A percentile compares a stretch with the other conserved stretches of the same genome.
Evolutionary conservation across 164 flowering plant genomes (phyloP).

Genomic region (Stephania cephalantha): DNA sequence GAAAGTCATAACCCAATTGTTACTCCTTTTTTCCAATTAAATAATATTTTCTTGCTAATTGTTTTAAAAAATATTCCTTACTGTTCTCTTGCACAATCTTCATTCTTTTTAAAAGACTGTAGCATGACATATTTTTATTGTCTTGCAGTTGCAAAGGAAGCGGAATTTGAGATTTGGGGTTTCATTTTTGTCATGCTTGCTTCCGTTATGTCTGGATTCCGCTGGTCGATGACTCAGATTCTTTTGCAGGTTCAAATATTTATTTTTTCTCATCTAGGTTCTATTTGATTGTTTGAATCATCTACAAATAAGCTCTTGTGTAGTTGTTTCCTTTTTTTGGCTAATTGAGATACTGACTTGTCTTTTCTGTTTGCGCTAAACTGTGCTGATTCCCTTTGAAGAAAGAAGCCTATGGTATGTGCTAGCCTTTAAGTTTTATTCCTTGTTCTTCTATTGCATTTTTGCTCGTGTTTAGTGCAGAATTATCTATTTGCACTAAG

Average conservation of each 20-base stretch:
- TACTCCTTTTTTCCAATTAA: not conserved
- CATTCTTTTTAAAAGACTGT: not conserved
- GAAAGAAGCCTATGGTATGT: constrained; percentile 94
- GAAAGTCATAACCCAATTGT: not conserved
- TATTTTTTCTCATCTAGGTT: constrained; percentile 10
- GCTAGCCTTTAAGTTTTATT: not conserved
- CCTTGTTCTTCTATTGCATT: not conserved
- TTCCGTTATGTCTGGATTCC: constrained; percentile 98
- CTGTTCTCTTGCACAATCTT: not conserved
- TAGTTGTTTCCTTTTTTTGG: not conserved
- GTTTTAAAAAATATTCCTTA: not conserved
- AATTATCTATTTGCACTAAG: not conserved
- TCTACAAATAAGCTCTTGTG: not conserved
- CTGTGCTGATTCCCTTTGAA: constrained; percentile 32
- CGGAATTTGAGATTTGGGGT: constrained; percentile 96
- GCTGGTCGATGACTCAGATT: constrained; percentile 99
- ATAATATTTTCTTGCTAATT: not conserved
- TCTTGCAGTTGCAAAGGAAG: constrained; percentile 82
- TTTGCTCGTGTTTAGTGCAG: not conserved
- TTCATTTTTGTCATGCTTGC: constrained; percentile 95
- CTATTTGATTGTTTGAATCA: not conserved
- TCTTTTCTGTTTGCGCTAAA: constrained; percentile 24
- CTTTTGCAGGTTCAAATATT: constrained; percentile 77
- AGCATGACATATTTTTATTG: constrained; percentile 2
- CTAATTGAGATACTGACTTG: constrained; percentile 25